Conservation (phyloP, 139 green algal genomes). For the Picochlorum sp. region DNA sequence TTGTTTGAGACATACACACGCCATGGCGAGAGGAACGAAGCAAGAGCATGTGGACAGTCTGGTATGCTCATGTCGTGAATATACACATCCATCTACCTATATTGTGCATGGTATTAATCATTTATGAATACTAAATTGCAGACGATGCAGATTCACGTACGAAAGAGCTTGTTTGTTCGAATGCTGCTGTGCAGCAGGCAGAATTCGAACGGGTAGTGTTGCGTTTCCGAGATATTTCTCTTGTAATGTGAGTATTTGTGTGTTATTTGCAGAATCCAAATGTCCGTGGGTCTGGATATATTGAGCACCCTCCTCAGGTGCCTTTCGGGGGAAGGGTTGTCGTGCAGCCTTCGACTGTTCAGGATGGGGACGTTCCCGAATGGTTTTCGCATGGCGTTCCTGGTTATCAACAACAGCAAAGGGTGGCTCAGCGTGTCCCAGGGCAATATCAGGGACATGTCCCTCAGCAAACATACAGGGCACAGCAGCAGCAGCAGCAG, state of each 20-base stretch:
- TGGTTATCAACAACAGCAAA: neutral
- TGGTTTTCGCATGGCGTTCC: conserved; percentile 9
- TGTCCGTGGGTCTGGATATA: conserved; percentile 36
- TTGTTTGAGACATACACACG: too few species aligned
- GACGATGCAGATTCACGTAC: neutral
- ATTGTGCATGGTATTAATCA: neutral
- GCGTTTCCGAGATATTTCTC: neutral
- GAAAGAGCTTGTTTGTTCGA: neutral
- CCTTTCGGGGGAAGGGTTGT: conserved; percentile 32
- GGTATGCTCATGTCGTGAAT: neutral
- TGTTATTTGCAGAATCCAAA: conserved; percentile 31
- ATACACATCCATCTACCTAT: too few species aligned
- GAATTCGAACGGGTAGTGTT: neutral
- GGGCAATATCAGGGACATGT: neutral
- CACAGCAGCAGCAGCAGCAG: neutral
- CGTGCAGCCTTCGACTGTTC: conserved; percentile 31
- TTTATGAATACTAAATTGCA: neutral
- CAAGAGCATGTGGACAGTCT: conserved; percentile 1
- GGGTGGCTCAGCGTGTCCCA: neutral
- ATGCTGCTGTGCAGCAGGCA: neutral
- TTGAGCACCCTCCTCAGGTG: conserved; percentile 39
- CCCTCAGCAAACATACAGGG: neutral
- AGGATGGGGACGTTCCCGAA: conserved; percentile 19
- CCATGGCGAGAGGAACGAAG: neutral
- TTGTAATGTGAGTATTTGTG: neutral